Evolutionary conservation across 345 rosid genomes (phyloP), one percentile per base, ranked within the genome.

Genomic region (Raphanus sativus): DNA sequence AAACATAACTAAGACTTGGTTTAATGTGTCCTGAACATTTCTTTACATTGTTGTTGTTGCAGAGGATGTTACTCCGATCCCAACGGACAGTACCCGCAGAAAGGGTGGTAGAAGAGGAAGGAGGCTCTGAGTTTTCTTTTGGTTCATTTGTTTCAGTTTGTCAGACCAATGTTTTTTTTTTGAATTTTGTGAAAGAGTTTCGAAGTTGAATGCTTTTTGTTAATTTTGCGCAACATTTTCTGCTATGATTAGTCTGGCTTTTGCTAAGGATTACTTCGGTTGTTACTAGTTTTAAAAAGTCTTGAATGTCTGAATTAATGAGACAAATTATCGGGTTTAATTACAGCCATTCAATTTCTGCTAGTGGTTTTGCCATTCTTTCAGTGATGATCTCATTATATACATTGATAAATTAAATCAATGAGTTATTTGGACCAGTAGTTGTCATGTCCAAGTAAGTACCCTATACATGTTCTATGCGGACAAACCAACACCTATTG

Each of bases 21-120:
- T 34, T 16, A 16, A 15, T 16, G 58, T 16, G 58, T 52, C 9
- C 45, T 38, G 4, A 24, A 2, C 16, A 6, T 45, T 50, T 48
- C 58, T 54, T 7, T 1, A 16, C 7, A 52, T 16, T 73, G 65
- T 24, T 52, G 11, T 16, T 58, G 8, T 38, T 61, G 15, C 88
- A 92, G 96, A 91, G 97, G 97, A 91, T 70, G 97, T 89, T 78
- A 91, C 96, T 3, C 93, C 93, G 1, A 86, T 89, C 75, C 93
- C 93, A 0, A 89, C 93, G 0, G 91, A 91, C 81, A 89, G 95
- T 77, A 91, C 97, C 32, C 90, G 97, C 10, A 79, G 94, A 81
- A 91, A 91, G 91, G 87, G 97, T 75, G 97, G 97, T 55, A 77
- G 97, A 71, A 87, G 97, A 73, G 96, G 96, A 54, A 86, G 98